Evolutionary conservation across 805 yeast species (phyloP).

Genomic region (Pichia thaimueangensis): DNA sequence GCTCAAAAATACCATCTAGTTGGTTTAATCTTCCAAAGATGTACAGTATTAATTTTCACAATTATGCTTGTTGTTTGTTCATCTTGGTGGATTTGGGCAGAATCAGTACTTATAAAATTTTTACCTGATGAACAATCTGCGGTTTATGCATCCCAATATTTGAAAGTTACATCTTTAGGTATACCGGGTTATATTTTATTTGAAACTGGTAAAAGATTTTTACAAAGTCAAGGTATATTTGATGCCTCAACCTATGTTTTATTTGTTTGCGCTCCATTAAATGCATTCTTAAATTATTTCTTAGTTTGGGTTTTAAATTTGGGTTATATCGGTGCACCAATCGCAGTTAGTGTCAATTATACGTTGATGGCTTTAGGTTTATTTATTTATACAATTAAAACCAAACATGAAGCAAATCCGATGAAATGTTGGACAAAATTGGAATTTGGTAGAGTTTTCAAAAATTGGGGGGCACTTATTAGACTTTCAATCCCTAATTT

Average conservation of each 20-base stretch:
- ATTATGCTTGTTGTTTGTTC: slow-evolving; percentile 48
- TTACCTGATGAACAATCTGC: slow-evolving; percentile 43
- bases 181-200: slow-evolving; percentile 63
- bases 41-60: slow-evolving; percentile 50
- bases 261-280: slow-evolving; percentile 66
- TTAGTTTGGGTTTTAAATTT: slow-evolving; percentile 64
- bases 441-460: slow-evolving; percentile 31
- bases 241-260: slow-evolving; percentile 74
- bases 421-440: slow-evolving; percentile 34
- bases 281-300: slow-evolving; percentile 57
- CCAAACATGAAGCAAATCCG: slow-evolving; percentile 35
- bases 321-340: slow-evolving; percentile 75
- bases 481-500: slow-evolving; percentile 66
- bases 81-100: slow-evolving; percentile 57
- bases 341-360: slow-evolving; percentile 64
- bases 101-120: slow-evolving; percentile 36
- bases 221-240: slow-evolving; percentile 74
- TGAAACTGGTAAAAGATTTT: slow-evolving; percentile 65
- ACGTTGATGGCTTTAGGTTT: slow-evolving; percentile 63
- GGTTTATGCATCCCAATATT: slow-evolving; percentile 50
- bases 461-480: slow-evolving; percentile 61
- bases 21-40: slow-evolving; percentile 63
- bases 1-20: slow-evolving; percentile 57
- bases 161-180: slow-evolving; percentile 52
- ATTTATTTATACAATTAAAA: slow-evolving; percentile 39